Evolutionary conservation across 495 filamentous ascomycete genomes (phyloP), one percentile per base, ranked within the genome.

Genomic region (Chaetomidium leptoderma): DNA sequence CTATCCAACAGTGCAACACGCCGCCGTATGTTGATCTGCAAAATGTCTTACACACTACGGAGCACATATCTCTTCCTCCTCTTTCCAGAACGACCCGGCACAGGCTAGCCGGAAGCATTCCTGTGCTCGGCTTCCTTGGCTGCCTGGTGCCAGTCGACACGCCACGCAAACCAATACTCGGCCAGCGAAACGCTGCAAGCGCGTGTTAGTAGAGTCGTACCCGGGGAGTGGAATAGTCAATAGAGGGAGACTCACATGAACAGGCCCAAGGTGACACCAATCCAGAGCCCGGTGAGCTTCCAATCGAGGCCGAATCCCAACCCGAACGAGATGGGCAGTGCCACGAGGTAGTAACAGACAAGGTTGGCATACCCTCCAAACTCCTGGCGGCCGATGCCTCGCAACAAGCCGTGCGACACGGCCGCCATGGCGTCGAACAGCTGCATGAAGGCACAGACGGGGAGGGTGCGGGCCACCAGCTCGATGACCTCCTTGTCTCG

Each of bases 361-460:
- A 97, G 67, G 63, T 90, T 91, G 29, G 92, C 84, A 68, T 91
- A 96, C 5, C 92, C 91, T 2, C 92, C 91, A 48, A 97, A 81
- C 61, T 91, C 85, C 68, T 96, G 92, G 33, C 87, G 80, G 3
- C 92, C 91, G 29, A 92, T 80, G 10, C 92, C 92, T 23, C 92
- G 80, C 29, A 97, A 76, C 32, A 96, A 74, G 19, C 92, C 92
- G 63, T 92, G 91, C 61, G 86, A 89, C 61, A 84, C 86, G 8
- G 84, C 79, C 0, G 90, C 86, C 42, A 93, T 67, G 13, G 86
- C 82, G 66, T 97, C 92, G 60, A 92, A 91, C 2, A 93, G 78
- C 70, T 97, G 92, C 77, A 95, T 95, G 0, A 89, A 79, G 0
- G 90, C 90, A 48, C 86, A 88, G 1, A 96, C 64, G 1, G 92